Base-by-base conservation (phyloP, 2,329 filamentous ascomycete genomes). In the Ascochyta lentis region DNA sequence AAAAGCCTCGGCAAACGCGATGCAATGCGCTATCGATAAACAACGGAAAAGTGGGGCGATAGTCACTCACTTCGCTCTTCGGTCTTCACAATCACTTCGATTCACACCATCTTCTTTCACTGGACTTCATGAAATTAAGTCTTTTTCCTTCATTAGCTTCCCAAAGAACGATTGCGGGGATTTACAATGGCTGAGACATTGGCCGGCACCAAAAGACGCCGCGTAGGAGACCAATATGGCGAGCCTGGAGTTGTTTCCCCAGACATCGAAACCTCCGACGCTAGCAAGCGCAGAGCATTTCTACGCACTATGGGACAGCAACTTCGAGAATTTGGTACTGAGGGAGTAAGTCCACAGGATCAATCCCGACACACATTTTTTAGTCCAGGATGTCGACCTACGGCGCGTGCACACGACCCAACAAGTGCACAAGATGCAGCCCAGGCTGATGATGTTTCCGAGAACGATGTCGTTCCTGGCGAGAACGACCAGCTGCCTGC, bases 271-370 rank as follows among this genome's bases (percentile, higher is more conserved):
- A 49, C 34, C 15, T 48, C 42, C 22, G 50, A 38, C n/a, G 49
- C 56, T 1, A 59, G 57, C 33, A 67, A 67, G 43, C 54, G 66
- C 9, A 60, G 64, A 33, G 63, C 63, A 4, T 68, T 65, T 38
- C 57, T 68, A 2, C 64, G 65, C 34, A 68, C 66, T 13, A 68
- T 68, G 66, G 63, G 64, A 29, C 66, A 65, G 19, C 64, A 68
- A 42, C 60, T 68, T 22, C 61, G 66, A 9, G 66, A 68, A 31
- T 66, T 67, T 42, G 64, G 66, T 8, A 60, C 45, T 3, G 59
- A 67, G 24, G 63, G 61, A 26, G 61, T 60, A 42, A 68, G 64
- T 38, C 64, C 66, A 26, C 59, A 63, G 33, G 56, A 66, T 41
- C 55, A 60, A 10, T 56, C 37, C 35, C 56, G 66, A 16, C 55